Conservation (phyloP, 2,329 filamentous ascomycete species). For the Coniochaeta sp. region DNA sequence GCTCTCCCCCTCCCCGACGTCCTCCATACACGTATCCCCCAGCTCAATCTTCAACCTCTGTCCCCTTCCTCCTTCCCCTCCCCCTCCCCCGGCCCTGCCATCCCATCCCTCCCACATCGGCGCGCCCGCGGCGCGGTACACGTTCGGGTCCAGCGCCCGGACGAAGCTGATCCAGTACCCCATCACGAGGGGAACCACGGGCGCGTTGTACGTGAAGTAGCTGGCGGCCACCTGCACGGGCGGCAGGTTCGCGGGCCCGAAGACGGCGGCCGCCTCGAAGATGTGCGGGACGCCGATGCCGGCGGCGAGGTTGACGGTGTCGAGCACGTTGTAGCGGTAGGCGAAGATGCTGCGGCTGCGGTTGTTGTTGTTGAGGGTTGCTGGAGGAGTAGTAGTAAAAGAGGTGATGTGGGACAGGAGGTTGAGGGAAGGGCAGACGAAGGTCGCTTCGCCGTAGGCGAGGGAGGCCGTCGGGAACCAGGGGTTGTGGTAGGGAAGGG, state of each 20-base stretch:
- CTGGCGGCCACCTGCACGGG: conserved; percentile 23
- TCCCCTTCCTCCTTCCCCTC: conserved; percentile 24
- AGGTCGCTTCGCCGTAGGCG: conserved; percentile 39
- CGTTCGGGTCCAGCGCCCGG: conserved; percentile 35
- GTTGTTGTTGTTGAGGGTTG: no score
- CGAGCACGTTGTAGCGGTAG: conserved; percentile 43
- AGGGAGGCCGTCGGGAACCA: conserved; percentile 36
- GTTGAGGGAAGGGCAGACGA: conserved; percentile 34
- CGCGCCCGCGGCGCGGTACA: conserved; percentile 20
- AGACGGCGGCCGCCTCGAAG: conserved; percentile 39
- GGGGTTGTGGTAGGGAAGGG: conserved; percentile 28
- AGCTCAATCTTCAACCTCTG: conserved; percentile 33
- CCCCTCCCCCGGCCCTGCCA: no score
- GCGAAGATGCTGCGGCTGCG: conserved; percentile 26
- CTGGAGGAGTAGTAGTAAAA: conserved; percentile 6
- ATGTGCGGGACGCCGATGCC: conserved; percentile 43
- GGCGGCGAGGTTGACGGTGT: conserved; percentile 22
- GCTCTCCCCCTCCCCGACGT: conserved; percentile 22
- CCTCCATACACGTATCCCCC: conserved; percentile 32
- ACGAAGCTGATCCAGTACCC: conserved; percentile 46
- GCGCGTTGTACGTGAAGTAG: conserved; percentile 36
- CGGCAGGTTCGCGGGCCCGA: conserved; percentile 31
- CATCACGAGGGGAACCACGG: conserved; percentile 39
- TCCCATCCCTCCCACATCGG: conserved; percentile 35
- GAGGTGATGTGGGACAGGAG: conserved; percentile 26